These are phyloP conservation scores for Dryadomyces sulphureus DNA, from an alignment of 2,329 filamentous ascomycete genomes.

Conservation along the genomic window DNA sequence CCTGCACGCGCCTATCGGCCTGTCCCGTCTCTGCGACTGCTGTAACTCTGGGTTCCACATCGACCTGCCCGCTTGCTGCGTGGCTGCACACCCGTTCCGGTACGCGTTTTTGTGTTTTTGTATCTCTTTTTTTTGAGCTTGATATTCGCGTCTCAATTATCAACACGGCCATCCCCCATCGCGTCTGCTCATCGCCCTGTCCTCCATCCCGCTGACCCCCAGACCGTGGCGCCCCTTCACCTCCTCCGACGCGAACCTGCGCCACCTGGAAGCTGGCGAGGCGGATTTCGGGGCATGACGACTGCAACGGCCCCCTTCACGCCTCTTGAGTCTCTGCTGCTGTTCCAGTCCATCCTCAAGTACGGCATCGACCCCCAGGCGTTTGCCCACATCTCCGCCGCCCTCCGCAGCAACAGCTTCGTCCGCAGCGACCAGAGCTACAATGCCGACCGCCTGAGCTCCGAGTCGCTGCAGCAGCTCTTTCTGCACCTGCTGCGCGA, in stretches of 20 bases:
- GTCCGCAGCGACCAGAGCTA: constrained; percentile 57
- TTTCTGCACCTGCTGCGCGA: constrained; percentile 66
- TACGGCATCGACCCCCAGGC: constrained; percentile 16
- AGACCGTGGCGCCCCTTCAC: constrained; percentile 21
- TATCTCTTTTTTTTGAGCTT: background rate
- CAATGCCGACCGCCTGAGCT: constrained; percentile 58
- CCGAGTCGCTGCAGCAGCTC: constrained; percentile 64
- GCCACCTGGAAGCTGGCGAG: constrained; percentile 19
- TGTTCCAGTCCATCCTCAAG: constrained; percentile 18
- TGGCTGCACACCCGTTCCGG: background rate
- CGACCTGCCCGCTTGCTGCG: background rate
- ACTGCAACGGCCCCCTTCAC: constrained; percentile 14
- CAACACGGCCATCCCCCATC: background rate
- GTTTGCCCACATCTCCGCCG: constrained; percentile 28
- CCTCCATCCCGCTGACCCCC: background rate
- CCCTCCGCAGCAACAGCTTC: constrained; percentile 58
- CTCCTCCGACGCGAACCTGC: constrained; percentile 18
- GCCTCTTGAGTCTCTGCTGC: constrained; percentile 20
- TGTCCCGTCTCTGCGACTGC: background rate
- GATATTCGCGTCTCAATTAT: background rate
- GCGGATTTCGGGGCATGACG: constrained; percentile 21
- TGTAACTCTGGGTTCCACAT: no score
- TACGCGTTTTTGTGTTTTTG: background rate
- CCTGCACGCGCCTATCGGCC: background rate
- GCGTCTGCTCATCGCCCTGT: background rate